These are phyloP conservation scores for Nicotiana undulata DNA, from an alignment of 257 asterid species.

Conservation along the genomic window DNA sequence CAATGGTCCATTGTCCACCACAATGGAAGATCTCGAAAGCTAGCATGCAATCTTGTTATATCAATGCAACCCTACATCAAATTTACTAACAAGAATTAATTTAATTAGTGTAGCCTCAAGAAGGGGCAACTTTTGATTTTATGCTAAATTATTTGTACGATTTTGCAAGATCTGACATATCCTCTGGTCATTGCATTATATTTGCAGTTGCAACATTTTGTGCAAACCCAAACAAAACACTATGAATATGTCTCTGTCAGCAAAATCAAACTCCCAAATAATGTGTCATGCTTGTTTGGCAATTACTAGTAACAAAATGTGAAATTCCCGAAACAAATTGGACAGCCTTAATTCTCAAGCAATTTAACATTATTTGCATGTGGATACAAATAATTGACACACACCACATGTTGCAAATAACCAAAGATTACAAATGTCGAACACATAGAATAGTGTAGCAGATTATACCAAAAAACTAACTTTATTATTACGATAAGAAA, in stretches of 20 bases:
- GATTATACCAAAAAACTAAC: background rate
- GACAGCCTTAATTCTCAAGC: slow-evolving; percentile 4
- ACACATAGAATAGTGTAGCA: background rate
- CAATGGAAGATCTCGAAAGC: background rate
- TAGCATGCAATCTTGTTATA: background rate
- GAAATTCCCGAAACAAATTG: background rate
- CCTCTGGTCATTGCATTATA: background rate
- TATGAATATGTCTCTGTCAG: background rate
- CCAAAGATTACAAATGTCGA: background rate
- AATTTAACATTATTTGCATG: background rate
- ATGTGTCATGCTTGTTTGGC: background rate
- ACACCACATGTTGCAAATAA: background rate
- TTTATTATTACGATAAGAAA: background rate
- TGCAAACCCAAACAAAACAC: background rate
- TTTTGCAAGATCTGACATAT: background rate
- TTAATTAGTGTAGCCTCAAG: background rate
- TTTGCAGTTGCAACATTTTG: background rate
- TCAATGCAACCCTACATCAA: background rate
- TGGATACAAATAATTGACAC: slow-evolving; percentile 2
- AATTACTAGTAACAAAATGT: background rate
- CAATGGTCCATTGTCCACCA: background rate
- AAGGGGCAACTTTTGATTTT: background rate
- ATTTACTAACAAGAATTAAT: background rate
- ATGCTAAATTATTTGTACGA: background rate
- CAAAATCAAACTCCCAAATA: background rate